Evolutionary conservation across 1,139 yeast genomes (phyloP), one percentile per base, ranked within the genome.

Genomic region (Pneumocystis carinii): DNA sequence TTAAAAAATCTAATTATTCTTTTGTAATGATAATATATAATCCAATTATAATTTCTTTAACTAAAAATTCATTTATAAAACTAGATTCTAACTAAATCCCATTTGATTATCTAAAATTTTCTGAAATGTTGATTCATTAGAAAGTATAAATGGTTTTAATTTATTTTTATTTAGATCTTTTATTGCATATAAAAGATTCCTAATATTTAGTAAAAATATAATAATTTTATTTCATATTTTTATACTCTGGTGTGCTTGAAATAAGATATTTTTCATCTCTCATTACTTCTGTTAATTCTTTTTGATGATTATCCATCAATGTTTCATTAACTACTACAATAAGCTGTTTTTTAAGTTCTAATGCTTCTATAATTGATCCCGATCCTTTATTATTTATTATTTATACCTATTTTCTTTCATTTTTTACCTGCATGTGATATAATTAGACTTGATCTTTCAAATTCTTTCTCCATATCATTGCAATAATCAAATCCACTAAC

Each of bases 231-330:
- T 24, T 12, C 14, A 38, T 41, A 19, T 38, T 19, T 19, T 35
- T 39, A 35, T 27, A 62, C 64, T 27, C 17, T 24, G 67, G 67
- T 24, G 61, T 64, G 35, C 62, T 65, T 17, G 62, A 60, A 27
- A 65, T 37, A 29, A 81, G 69, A 64, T 77, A 74, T 0, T 76
- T 75, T 39, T 71, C 65, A 4, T 70, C 65, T 27, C 75, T 77
- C 65, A 88, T 80, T 66, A 81, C 83, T 10, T 74, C 68, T 0
- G 96, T 95, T 10, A 89, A 84, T 68, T 90, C 95, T 41, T 75
- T 69, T 72, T 92, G 97, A 72, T 92, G 98, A 72, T 89, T 87
- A 71, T 88, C 89, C 90, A 89, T 86, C 32, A 92, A 77, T 5
- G 72, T 68, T n/a, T 81, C 79, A 72, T 92, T 92, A 14, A 84